phyloP scores from a whole-genome alignment of 352 stramenopile genomes.

The Pythium inflatum region DNA sequence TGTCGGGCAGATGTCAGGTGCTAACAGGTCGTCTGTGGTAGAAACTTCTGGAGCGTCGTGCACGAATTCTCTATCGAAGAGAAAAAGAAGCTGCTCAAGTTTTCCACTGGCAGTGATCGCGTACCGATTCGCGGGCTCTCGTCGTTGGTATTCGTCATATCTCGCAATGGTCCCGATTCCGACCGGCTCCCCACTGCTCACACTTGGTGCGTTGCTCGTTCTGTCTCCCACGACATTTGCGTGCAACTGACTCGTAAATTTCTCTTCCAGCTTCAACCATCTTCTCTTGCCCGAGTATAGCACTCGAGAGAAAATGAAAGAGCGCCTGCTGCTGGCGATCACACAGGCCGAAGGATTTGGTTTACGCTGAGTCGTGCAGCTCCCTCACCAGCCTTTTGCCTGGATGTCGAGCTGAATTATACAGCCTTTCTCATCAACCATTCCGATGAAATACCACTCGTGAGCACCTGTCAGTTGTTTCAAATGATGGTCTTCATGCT shows the following conservation, averaged over 20 bases:
- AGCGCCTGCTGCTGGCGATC: conserved; percentile 81
- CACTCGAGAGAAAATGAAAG: conserved; percentile 75
- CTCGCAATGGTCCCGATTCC: conserved; percentile 79
- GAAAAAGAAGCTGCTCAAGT: conserved; percentile 87
- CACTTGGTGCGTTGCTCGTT: conserved; percentile 63
- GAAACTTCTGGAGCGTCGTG: conserved; percentile 84
- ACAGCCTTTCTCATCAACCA: neutral
- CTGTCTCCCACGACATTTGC: neutral
- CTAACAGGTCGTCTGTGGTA: conserved; percentile 23
- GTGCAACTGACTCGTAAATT: too few relatives aligned
- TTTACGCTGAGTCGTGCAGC: conserved; percentile 45
- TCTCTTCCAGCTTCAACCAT: conserved; percentile 92
- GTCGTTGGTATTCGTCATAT: conserved; percentile 86
- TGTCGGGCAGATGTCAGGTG: neutral
- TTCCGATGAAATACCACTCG: neutral
- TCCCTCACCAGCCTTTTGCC: too few relatives aligned
- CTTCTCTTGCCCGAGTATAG: conserved; percentile 86
- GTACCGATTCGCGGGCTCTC: conserved; percentile 82
- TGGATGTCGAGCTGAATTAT: neutral
- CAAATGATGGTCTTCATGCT: too few relatives aligned
- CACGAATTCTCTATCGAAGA: conserved; percentile 77
- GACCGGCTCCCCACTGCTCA: conserved; percentile 84
- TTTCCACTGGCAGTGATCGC: conserved; percentile 85
- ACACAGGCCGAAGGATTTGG: conserved; percentile 85
- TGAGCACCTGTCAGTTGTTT: neutral